Percentiles rank a stretch among this genome's conserved stretches.
Conservation (phyloP, 345 rosid species). For the Eucalyptus urophylla region DNA sequence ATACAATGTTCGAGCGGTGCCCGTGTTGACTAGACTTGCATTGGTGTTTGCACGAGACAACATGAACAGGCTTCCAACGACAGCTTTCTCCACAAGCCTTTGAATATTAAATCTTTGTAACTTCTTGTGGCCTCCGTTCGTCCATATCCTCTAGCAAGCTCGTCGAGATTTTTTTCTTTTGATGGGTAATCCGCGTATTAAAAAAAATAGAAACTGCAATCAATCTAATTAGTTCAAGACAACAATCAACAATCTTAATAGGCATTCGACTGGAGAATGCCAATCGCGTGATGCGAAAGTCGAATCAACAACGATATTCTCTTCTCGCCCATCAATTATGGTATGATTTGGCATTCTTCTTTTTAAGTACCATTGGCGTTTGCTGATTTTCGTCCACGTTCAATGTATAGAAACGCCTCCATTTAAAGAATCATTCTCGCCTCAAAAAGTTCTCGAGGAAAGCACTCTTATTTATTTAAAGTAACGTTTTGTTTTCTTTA, state of each 20-base stretch:
- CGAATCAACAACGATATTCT: neutral
- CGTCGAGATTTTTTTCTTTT: neutral
- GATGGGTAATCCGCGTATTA: fast-evolving
- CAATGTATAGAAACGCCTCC: neutral
- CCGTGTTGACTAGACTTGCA: neutral
- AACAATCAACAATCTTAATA: neutral
- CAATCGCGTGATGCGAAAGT: neutral
- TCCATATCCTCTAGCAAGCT: neutral
- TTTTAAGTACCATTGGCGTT: neutral
- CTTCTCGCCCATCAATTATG: neutral
- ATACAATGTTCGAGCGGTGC: neutral
- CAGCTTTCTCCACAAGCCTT: neutral
- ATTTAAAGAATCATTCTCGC: neutral
- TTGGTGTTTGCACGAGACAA: neutral
- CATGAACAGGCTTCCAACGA: neutral
- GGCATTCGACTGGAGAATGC: fast-evolving
- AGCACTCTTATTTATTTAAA: neutral
- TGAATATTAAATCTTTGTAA: neutral
- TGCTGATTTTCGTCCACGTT: neutral
- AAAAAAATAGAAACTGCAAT: fast-evolving
- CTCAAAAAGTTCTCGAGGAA: neutral
- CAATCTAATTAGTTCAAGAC: neutral
- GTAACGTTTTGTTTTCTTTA: neutral
- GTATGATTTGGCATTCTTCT: neutral
- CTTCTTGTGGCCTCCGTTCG: neutral